Conservation (phyloP, 2,329 filamentous ascomycete genomes). For the Aspergillus ruber region DNA sequence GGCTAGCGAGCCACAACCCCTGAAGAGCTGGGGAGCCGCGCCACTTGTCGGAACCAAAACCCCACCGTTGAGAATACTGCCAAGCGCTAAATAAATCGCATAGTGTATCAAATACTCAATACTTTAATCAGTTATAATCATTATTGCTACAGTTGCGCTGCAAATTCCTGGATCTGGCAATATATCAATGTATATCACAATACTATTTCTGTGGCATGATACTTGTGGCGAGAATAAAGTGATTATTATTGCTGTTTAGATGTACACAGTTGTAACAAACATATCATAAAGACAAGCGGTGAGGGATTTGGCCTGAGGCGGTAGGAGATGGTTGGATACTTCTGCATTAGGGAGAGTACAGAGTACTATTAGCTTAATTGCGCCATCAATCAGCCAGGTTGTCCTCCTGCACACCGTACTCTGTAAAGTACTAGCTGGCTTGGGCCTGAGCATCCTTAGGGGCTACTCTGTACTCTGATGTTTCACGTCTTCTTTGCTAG, state of each 20-base stretch:
- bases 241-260: background rate
- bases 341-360: background rate
- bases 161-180: too few relatives aligned
- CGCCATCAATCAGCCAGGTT: too few relatives aligned
- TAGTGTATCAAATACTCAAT: background rate
- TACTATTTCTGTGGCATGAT: too few relatives aligned
- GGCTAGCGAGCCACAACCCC: constrained; percentile 23
- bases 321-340: background rate
- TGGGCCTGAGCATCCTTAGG: too few relatives aligned
- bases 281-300: background rate
- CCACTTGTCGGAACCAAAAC: constrained; percentile 17
- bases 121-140: background rate
- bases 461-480: too few relatives aligned
- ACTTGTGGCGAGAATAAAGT: background rate
- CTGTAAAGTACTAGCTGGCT: too few relatives aligned
- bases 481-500: too few relatives aligned
- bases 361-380: too few relatives aligned
- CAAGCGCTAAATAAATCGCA: background rate
- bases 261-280: too few relatives aligned
- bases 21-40: constrained; percentile 19
- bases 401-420: too few relatives aligned
- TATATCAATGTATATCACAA: too few relatives aligned
- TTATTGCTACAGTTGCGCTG: background rate
- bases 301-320: background rate
- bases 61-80: background rate